Evolutionary conservation across 139 green algal genomes (phyloP).

Genomic region (Monoraphidium neglectum): DNA sequence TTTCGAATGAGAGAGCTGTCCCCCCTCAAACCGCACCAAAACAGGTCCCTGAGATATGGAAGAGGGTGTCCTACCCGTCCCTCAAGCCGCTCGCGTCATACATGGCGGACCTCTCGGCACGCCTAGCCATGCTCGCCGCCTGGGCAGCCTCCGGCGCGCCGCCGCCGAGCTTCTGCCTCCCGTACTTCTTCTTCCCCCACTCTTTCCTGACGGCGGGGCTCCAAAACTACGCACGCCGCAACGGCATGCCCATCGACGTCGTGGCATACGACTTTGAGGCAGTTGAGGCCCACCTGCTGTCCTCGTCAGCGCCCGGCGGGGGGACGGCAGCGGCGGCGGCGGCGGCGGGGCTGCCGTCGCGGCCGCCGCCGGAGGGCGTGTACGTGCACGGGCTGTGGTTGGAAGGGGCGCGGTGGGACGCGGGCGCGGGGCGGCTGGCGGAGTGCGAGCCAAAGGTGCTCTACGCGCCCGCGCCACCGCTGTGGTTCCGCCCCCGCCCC

Average conservation of each 20-base stretch:
- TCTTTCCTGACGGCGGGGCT: conserved; percentile 75
- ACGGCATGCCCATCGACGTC: conserved; percentile 73
- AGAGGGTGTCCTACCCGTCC: conserved; percentile 64
- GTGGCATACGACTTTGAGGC: conserved; percentile 76
- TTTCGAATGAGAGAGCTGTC: too few species aligned
- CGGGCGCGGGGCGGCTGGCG: conserved; percentile 36
- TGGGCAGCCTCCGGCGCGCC: conserved; percentile 51
- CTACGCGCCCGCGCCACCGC: conserved; percentile 60
- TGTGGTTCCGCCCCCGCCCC: conserved; percentile 68
- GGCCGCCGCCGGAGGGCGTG: conserved; percentile 59
- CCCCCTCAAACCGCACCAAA: too few species aligned
- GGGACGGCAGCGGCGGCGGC: too few species aligned
- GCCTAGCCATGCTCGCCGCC: conserved; percentile 58
- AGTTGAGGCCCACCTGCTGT: conserved; percentile 41
- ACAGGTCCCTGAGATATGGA: conserved; percentile 72
- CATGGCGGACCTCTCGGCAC: conserved; percentile 67
- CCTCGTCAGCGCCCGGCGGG: too few species aligned
- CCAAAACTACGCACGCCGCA: conserved; percentile 75
- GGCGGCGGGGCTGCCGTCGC: too few species aligned
- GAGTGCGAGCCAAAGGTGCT: conserved; percentile 73
- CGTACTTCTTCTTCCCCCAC: conserved; percentile 87
- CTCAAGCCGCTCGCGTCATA: conserved; percentile 75
- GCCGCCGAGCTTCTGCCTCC: conserved; percentile 75
- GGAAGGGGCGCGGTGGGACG: conserved; percentile 75
- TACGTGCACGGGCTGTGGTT: conserved; percentile 73